phyloP scores from a whole-genome alignment of 179 eudicot genomes.

The Pouteria campechiana region DNA sequence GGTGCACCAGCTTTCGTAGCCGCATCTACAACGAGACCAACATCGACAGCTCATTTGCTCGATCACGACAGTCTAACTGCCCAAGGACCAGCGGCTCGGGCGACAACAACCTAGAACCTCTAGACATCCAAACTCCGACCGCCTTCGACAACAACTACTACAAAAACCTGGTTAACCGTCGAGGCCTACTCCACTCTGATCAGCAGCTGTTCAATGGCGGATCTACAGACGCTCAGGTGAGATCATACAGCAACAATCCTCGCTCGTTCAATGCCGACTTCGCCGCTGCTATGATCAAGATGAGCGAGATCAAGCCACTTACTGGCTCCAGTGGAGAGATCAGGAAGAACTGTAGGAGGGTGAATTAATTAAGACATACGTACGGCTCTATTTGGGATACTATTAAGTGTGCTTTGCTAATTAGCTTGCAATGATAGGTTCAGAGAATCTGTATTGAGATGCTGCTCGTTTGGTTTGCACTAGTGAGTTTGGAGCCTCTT shows the following conservation, averaged over 20 bases:
- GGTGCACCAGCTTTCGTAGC: conserved; percentile 41
- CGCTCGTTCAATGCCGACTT: conserved; percentile 32
- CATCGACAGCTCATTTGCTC: conserved; percentile 42
- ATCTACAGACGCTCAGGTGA: conserved; percentile 40
- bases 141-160: conserved; percentile 51
- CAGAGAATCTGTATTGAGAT: no score
- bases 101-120: conserved; percentile 52
- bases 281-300: conserved; percentile 47
- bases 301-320: conserved; percentile 67
- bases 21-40: conserved; percentile 59
- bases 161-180: conserved; percentile 28
- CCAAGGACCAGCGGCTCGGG: conserved; percentile 40
- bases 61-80: conserved; percentile 28
- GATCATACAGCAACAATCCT: conserved; percentile 18
- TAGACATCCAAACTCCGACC: conserved; percentile 39
- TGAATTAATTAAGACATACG: no score
- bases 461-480: no score
- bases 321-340: conserved; percentile 61
- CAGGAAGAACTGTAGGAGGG: conserved; percentile 47
- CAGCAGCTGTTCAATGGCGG: conserved; percentile 54
- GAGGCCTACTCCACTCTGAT: conserved; percentile 65
- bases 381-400: no score
- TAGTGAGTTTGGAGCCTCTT: no score
- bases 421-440: no score
- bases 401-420: no score